Conservation (phyloP, 1,284 basidiomycete genomes). For the Ceratobasidium theobromae region DNA sequence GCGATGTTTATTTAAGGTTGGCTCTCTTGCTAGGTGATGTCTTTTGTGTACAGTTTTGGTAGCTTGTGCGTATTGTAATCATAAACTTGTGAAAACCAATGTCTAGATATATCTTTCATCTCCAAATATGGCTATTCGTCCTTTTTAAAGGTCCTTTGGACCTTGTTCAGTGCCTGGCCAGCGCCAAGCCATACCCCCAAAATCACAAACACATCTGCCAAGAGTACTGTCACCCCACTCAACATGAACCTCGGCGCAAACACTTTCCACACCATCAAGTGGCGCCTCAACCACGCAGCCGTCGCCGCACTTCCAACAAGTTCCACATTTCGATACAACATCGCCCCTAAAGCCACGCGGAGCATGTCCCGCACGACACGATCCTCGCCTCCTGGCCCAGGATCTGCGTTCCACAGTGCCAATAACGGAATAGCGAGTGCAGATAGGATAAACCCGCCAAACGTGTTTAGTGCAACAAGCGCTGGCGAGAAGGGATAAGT, state of each 20-base stretch:
- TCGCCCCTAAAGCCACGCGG: slow-evolving; percentile 55
- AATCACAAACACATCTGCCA: slow-evolving; percentile 48
- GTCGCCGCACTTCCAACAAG: slow-evolving; percentile 71
- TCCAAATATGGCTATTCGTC: too few relatives aligned
- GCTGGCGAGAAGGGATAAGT: slow-evolving; percentile 75
- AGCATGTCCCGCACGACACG: slow-evolving; percentile 47
- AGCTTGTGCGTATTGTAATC: slow-evolving; percentile 8
- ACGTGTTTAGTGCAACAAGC: slow-evolving; percentile 79
- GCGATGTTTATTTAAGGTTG: slow-evolving; percentile 2
- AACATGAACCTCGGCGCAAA: slow-evolving; percentile 95
- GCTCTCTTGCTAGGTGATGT: neutral
- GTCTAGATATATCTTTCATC: neutral
- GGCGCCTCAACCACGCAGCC: slow-evolving; percentile 77
- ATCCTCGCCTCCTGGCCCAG: slow-evolving; percentile 45
- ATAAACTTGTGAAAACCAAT: neutral
- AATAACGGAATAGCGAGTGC: slow-evolving; percentile 68
- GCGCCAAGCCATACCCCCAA: slow-evolving; percentile 44
- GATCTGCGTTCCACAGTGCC: slow-evolving; percentile 87
- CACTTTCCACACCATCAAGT: slow-evolving; percentile 99
- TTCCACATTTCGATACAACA: slow-evolving; percentile 69
- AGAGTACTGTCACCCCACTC: slow-evolving; percentile 53
- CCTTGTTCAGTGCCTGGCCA: slow-evolving; percentile 30
- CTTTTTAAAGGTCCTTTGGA: slow-evolving; percentile 32
- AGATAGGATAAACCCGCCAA: slow-evolving; percentile 70
- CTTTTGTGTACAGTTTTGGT: slow-evolving; percentile 18